phyloP scores from a whole-genome alignment of 192 early-diverging fungal genomes.

The Rhizoclosmatium sp. region DNA sequence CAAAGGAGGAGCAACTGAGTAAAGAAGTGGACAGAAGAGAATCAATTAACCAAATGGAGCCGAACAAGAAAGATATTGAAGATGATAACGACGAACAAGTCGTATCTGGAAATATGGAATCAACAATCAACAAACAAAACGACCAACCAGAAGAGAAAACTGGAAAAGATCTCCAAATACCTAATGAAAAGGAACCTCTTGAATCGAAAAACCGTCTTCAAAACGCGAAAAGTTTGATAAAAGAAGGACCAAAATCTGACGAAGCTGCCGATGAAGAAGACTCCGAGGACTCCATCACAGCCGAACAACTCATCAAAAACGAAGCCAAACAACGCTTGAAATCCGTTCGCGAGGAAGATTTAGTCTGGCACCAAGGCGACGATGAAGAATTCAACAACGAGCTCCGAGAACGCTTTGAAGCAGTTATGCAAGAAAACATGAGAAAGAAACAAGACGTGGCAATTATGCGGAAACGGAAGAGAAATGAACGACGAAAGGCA shows the following conservation, averaged over 20 bases:
- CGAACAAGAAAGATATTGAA: no score
- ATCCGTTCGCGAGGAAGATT: constrained; percentile 27
- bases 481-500: constrained; percentile 12
- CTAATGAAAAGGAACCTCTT: no score
- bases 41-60: no score
- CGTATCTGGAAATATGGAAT: no score
- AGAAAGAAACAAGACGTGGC: constrained; percentile 9
- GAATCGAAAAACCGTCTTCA: no score
- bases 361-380: constrained; percentile 30
- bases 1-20: no score
- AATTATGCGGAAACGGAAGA: background rate
- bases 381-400: constrained; percentile 19
- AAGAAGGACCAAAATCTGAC: background rate
- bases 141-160: no score
- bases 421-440: constrained; percentile 20
- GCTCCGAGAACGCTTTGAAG: constrained; percentile 13
- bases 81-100: no score
- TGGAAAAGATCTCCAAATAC: no score
- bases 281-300: constrained; percentile 20
- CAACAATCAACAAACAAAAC: no score
- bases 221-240: no score
- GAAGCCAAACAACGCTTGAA: constrained; percentile 7
- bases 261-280: constrained; percentile 10
- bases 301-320: constrained; percentile 30
- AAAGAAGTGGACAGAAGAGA: no score